Evolutionary conservation across 2,329 filamentous ascomycete species (phyloP).

Genomic region (Penicillium sp.): DNA sequence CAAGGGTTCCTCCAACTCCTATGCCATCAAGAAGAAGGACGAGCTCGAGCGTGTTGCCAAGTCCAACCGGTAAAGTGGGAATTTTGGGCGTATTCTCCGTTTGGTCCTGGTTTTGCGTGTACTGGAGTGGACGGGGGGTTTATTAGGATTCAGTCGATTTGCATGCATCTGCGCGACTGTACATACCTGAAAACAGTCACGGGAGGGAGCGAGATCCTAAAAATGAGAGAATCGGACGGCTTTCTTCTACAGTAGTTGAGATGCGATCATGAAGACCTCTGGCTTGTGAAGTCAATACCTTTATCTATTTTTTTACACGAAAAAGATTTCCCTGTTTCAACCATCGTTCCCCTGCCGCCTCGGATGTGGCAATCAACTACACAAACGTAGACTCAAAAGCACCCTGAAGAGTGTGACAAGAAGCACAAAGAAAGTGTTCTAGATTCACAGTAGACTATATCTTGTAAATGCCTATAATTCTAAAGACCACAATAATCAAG

Average conservation of each 20-base stretch:
- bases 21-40: conserved; percentile 99
- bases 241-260: conserved; percentile 38
- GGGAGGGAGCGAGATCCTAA: conserved; percentile 32
- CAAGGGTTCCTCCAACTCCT: conserved; percentile 99
- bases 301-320: conserved; percentile 21
- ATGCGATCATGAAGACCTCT: conserved; percentile 37
- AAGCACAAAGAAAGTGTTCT: too few relatives aligned
- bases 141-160: conserved; percentile 35
- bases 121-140: conserved; percentile 35
- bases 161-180: conserved; percentile 37
- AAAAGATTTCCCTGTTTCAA: conserved; percentile 20
- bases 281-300: conserved; percentile 20
- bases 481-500: too few relatives aligned
- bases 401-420: too few relatives aligned
- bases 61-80: conserved; percentile 88
- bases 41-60: conserved; percentile 99
- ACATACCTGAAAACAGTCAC: conserved; percentile 33
- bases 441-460: too few relatives aligned
- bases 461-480: too few relatives aligned
- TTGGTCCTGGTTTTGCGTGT: conserved; percentile 34
- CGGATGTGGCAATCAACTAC: too few relatives aligned
- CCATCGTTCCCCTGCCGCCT: too few relatives aligned
- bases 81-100: conserved; percentile 33
- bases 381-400: too few relatives aligned
- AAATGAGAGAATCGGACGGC: conserved; percentile 33